Conservation (phyloP, 2,329 filamentous ascomycete species). For the Aaosphaeria arxii region DNA sequence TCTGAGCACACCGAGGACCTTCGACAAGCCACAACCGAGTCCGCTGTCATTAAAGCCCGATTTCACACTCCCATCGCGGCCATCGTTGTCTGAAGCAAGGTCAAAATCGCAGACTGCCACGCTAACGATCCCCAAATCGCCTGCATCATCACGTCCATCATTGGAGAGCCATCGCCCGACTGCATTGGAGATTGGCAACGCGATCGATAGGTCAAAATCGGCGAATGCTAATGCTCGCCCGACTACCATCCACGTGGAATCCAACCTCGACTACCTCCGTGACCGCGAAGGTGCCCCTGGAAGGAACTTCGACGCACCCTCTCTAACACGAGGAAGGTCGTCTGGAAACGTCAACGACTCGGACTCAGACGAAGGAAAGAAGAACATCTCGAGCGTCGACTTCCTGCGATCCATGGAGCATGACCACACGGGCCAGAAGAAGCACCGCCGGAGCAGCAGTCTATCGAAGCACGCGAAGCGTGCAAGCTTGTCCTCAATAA, state of each 20-base stretch:
- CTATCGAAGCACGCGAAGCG: slow-evolving; percentile 66
- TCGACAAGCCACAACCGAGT: slow-evolving; percentile 34
- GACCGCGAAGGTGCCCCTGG: slow-evolving; percentile 63
- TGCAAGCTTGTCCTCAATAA: slow-evolving; percentile 66
- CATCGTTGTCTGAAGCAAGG: slow-evolving; percentile 43
- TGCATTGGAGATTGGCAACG: slow-evolving; percentile 59
- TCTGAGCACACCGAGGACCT: slow-evolving; percentile 48
- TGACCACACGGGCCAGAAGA: slow-evolving; percentile 53
- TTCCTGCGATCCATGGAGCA: slow-evolving; percentile 75
- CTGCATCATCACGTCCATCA: slow-evolving; percentile 62
- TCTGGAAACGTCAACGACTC: slow-evolving; percentile 32
- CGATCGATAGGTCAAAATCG: slow-evolving; percentile 59
- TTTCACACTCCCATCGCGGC: slow-evolving; percentile 37
- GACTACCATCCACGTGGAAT: slow-evolving; percentile 78
- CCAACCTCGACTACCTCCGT: slow-evolving; percentile 77
- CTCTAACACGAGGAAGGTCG: slow-evolving; percentile 23
- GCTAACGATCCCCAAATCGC: slow-evolving; percentile 52
- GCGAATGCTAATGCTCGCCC: slow-evolving; percentile 69
- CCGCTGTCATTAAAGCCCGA: slow-evolving; percentile 38
- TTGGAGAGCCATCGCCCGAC: slow-evolving; percentile 68
- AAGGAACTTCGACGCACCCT: slow-evolving; percentile 30
- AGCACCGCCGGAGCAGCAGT: slow-evolving; percentile 54
- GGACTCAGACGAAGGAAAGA: slow-evolving; percentile 53
- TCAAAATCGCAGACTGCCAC: slow-evolving; percentile 51
- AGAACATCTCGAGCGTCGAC: slow-evolving; percentile 76